phyloP scores from a whole-genome alignment of 352 stramenopile genomes.

The Phytophthora pseudosyringae region DNA sequence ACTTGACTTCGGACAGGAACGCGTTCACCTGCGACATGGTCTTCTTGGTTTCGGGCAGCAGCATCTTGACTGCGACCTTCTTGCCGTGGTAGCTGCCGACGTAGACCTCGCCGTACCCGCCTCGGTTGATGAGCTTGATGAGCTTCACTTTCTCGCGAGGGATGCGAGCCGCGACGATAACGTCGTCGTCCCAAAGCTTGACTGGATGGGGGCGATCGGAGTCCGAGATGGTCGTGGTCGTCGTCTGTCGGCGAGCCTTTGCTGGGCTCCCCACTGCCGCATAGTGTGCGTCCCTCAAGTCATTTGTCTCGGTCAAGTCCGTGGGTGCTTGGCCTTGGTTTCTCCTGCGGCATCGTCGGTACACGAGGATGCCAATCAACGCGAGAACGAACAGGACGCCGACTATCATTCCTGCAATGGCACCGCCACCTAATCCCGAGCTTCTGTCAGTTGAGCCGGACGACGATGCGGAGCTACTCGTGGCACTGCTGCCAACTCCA shows the following conservation, averaged over 20 bases:
- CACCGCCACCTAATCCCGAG: conserved; percentile 18
- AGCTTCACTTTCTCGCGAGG: conserved; percentile 32
- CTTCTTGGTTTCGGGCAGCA: conserved; percentile 37
- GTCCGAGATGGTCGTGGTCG: conserved; percentile 17
- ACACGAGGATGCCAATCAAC: conserved; percentile 22
- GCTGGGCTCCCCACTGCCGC: conserved; percentile 23
- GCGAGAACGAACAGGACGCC: conserved; percentile 22
- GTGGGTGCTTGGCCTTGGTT: background rate
- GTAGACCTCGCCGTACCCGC: conserved; percentile 41
- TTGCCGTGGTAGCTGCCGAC: conserved; percentile 33
- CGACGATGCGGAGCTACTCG: conserved; percentile 12
- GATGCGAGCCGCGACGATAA: conserved; percentile 35
- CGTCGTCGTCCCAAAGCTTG: conserved; percentile 47
- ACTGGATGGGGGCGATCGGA: conserved; percentile 11
- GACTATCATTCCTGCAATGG: conserved; percentile 34
- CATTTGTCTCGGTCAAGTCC: conserved; percentile 5
- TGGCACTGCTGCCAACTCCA: conserved; percentile 13
- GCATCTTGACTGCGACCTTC: conserved; percentile 35
- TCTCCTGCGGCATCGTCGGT: background rate
- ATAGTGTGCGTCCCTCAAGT: conserved; percentile 22
- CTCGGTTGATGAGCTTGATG: conserved; percentile 36
- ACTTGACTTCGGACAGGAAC: conserved; percentile 39
- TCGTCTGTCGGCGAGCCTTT: conserved; percentile 21
- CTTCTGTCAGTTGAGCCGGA: conserved; percentile 14
- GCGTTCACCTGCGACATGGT: conserved; percentile 40